Percentiles rank a stretch among this genome's conserved stretches.
phyloP scores from a whole-genome alignment of 2,329 filamentous ascomycete genomes.

The Mycosphaerella sp. region DNA sequence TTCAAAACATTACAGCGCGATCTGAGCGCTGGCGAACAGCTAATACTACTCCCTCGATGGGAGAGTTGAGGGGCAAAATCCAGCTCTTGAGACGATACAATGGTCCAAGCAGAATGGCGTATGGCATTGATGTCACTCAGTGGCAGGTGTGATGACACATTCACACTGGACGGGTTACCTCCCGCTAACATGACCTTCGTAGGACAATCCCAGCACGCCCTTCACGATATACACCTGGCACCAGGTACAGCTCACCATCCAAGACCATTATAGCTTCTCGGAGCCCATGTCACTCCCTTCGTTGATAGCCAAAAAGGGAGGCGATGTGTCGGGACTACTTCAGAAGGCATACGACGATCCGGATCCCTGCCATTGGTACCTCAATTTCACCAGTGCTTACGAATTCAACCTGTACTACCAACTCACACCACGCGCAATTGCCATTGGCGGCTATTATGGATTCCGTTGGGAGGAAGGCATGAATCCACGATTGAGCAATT shows the following conservation, averaged over 20 bases:
- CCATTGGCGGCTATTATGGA: conserved; percentile 40
- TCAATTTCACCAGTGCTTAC: conserved; percentile 44
- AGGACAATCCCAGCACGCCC: conserved; percentile 32
- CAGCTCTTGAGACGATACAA: conserved; percentile 35
- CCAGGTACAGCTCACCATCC: conserved; percentile 38
- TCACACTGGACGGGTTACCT: not conserved
- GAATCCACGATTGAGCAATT: conserved; percentile 38
- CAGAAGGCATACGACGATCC: conserved; percentile 30
- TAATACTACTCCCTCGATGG: conserved; percentile 32
- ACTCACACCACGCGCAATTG: conserved; percentile 36
- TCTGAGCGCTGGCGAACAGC: conserved; percentile 33
- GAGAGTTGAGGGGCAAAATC: conserved; percentile 33
- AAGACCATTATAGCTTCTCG: conserved; percentile 46
- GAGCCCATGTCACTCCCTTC: conserved; percentile 36
- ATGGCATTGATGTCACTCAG: conserved; percentile 32
- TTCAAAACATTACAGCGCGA: conserved; percentile 20
- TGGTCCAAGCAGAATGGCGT: conserved; percentile 19
- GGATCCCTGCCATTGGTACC: conserved; percentile 34
- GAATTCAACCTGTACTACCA: conserved; percentile 39
- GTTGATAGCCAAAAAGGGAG: conserved; percentile 39
- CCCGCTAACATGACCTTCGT: not conserved
- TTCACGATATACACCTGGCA: conserved; percentile 38
- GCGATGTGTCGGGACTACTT: conserved; percentile 37
- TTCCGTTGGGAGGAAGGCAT: conserved; percentile 43
- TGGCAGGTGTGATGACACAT: conserved; percentile 22